These are phyloP conservation scores for Typha latifolia DNA, from an alignment of 176 grass and related monocot species.

Conservation along the genomic window DNA sequence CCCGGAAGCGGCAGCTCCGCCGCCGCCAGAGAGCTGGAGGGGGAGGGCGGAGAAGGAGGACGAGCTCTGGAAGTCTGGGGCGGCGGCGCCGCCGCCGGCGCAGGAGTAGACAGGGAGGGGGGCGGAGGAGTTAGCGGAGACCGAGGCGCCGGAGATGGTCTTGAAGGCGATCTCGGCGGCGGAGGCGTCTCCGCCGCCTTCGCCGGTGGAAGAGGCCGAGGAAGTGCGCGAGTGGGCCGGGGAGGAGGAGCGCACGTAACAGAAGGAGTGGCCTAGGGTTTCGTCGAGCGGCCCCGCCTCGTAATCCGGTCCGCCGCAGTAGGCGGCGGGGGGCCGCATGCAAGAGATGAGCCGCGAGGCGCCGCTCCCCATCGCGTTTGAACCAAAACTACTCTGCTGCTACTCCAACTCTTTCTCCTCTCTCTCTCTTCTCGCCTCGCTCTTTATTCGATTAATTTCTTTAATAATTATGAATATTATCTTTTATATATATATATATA, in stretches of 20 bases:
- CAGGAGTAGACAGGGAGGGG: conserved; percentile 23
- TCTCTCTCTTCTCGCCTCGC: conserved; percentile 16
- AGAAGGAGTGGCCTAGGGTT: conserved; percentile 84
- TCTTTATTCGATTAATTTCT: neutral
- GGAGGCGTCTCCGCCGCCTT: neutral
- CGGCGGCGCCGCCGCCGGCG: conserved; percentile 15
- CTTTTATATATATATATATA: neutral
- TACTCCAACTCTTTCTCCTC: neutral
- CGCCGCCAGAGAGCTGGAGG: conserved; percentile 45
- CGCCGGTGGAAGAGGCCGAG: conserved; percentile 29
- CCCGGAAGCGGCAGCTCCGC: conserved; percentile 11
- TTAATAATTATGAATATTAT: neutral
- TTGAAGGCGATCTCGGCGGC: conserved; percentile 13
- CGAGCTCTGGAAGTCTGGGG: conserved; percentile 46
- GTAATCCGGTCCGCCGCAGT: conserved; percentile 20
- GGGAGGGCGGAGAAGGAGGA: conserved; percentile 59
- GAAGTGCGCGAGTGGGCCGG: conserved; percentile 43
- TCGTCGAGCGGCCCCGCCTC: conserved; percentile 52
- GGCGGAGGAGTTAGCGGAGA: conserved; percentile 48
- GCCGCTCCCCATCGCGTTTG: conserved; percentile 88
- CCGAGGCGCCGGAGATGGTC: conserved; percentile 60
- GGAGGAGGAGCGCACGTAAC: conserved; percentile 54
- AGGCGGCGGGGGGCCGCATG: conserved; percentile 20
- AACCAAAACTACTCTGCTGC: conserved; percentile 6
- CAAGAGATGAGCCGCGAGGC: conserved; percentile 67